phyloP scores from a whole-genome alignment of 1,284 basidiomycete species.

The Grifola frondosa region DNA sequence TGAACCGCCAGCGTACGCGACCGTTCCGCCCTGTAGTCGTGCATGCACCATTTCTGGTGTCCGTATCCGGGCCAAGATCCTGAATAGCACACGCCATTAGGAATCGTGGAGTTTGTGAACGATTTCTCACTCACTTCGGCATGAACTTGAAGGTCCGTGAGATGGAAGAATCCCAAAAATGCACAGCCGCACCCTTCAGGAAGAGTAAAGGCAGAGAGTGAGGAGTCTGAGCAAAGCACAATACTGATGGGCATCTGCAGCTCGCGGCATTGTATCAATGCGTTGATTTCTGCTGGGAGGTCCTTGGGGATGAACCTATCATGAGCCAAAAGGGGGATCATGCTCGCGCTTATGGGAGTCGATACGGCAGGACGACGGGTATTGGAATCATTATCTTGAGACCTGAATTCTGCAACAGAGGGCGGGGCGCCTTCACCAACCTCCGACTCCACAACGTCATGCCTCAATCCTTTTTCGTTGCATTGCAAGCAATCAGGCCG shows the following conservation, averaged over 20 bases:
- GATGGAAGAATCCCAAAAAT: conserved; percentile 20
- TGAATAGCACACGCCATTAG: too few species aligned
- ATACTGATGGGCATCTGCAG: conserved; percentile 12
- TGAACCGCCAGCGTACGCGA: conserved; percentile 12
- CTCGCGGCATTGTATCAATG: conserved; percentile 6
- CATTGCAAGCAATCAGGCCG: too few species aligned
- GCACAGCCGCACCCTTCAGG: conserved; percentile 17
- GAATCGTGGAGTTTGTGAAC: not conserved
- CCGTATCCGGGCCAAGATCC: too few species aligned
- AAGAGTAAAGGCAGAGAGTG: conserved; percentile 11
- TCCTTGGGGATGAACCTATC: not conserved
- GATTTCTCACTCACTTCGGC: not conserved
- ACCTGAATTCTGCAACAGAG: not conserved
- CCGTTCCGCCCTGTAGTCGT: not conserved
- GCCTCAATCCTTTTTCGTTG: too few species aligned
- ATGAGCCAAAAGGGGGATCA: not conserved
- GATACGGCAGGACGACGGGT: not conserved
- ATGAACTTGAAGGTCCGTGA: conserved; percentile 4
- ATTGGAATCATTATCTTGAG: too few species aligned
- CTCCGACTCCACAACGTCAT: not conserved
- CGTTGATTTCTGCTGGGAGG: conserved; percentile 17
- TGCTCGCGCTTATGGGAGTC: not conserved
- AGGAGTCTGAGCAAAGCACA: conserved; percentile 14
- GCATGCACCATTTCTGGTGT: not conserved
- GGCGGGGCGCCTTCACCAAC: not conserved